phyloP scores from a whole-genome alignment of 805 yeast genomes.

The Monosporozyma aerobia region DNA sequence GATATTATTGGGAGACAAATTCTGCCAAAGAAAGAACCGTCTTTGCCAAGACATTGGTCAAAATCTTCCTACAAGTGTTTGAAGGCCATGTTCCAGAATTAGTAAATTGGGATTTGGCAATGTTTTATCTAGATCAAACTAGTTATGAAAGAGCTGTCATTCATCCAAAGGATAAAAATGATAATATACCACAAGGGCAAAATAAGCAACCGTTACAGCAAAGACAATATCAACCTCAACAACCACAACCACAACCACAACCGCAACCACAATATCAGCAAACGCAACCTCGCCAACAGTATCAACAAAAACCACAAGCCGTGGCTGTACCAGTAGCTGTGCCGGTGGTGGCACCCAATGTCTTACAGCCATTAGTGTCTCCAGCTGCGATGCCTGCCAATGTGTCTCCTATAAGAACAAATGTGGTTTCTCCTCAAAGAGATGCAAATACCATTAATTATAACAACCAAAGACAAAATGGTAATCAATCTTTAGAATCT shows the following conservation, averaged over 20 bases:
- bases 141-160: slow-evolving; percentile 30
- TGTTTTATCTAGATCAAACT: slow-evolving; percentile 33
- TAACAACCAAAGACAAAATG: neutral
- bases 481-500: neutral
- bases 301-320: slow-evolving; percentile 2
- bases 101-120: slow-evolving; percentile 41
- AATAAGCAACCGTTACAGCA: neutral
- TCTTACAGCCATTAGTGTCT: neutral
- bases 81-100: slow-evolving; percentile 47
- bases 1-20: slow-evolving; percentile 74
- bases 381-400: neutral
- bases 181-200: neutral
- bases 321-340: neutral
- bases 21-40: slow-evolving; percentile 49
- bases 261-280: neutral
- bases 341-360: neutral
- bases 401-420: slow-evolving; percentile 3
- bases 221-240: neutral
- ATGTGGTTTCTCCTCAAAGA: neutral
- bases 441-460: neutral
- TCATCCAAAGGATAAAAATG: neutral
- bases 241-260: neutral
- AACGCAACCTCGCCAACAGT: neutral
- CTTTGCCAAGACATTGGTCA: slow-evolving; percentile 45
- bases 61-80: slow-evolving; percentile 46